phyloP scores from a whole-genome alignment of 306 rosid species.

The Malus sylvestris region DNA sequence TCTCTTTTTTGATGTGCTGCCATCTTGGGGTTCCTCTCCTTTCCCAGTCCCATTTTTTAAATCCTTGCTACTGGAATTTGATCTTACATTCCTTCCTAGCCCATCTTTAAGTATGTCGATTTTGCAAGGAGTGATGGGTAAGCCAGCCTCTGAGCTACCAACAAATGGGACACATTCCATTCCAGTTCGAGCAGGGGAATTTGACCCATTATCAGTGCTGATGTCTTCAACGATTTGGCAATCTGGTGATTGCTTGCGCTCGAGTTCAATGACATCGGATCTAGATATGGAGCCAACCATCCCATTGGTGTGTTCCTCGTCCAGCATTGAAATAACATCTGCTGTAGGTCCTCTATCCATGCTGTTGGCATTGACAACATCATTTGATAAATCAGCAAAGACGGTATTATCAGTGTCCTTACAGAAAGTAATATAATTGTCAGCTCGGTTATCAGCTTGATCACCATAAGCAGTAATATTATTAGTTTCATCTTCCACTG shows the following conservation, averaged over 20 bases:
- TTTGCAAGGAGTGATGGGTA: conserved; percentile 84
- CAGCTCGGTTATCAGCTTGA: conserved; percentile 48
- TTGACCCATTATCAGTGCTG: conserved; percentile 50
- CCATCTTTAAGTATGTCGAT: conserved; percentile 62
- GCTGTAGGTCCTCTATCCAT: conserved; percentile 28
- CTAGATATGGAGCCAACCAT: conserved; percentile 26
- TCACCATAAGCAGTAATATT: conserved; percentile 54
- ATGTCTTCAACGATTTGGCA: conserved; percentile 53
- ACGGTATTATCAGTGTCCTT: conserved; percentile 43
- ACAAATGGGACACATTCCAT: conserved; percentile 51
- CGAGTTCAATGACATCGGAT: conserved; percentile 38
- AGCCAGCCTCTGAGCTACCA: conserved; percentile 51
- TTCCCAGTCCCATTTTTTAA: conserved; percentile 50
- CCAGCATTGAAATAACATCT: conserved; percentile 52
- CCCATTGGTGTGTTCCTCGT: conserved; percentile 37
- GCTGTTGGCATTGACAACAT: conserved; percentile 34
- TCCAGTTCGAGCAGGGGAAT: conserved; percentile 48
- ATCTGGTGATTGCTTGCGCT: conserved; percentile 39
- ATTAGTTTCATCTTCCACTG: conserved; percentile 90
- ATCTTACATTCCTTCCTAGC: conserved; percentile 55
- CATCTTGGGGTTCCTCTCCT: conserved; percentile 63
- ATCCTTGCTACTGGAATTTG: conserved; percentile 58
- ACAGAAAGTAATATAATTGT: conserved; percentile 38
- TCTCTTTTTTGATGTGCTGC: conserved; percentile 72
- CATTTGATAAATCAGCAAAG: conserved; percentile 39